These are phyloP conservation scores for Paratinospora sagittata DNA, from an alignment of 164 flowering plant genomes.

Conservation along the genomic window DNA sequence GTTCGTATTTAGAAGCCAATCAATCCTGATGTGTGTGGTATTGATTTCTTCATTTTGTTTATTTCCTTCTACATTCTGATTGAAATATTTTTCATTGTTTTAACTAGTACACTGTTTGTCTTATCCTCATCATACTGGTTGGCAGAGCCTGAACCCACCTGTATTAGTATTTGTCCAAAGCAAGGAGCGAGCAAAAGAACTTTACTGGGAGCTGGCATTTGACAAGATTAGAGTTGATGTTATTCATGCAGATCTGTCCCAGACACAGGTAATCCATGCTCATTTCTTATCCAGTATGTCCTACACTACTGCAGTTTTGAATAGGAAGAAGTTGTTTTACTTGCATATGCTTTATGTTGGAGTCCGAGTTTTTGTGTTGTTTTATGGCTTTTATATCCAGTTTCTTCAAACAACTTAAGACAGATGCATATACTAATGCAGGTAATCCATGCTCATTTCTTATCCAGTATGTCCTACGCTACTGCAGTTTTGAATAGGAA, in stretches of 20 bases:
- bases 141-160: conserved; percentile 88
- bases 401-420: background rate
- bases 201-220: conserved; percentile 63
- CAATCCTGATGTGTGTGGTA: background rate
- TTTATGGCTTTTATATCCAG: too few species aligned
- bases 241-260: conserved; percentile 79
- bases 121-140: conserved; percentile 11
- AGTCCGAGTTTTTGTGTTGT: too few species aligned
- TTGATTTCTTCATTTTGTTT: background rate
- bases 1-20: background rate
- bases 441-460: too few species aligned
- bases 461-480: too few species aligned
- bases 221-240: conserved; percentile 67
- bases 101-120: background rate
- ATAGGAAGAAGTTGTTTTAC: too few species aligned
- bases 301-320: too few species aligned
- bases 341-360: too few species aligned
- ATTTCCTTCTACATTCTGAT: background rate
- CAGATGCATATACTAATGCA: too few species aligned
- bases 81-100: background rate
- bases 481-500: too few species aligned
- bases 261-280: conserved; percentile 50
- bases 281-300: too few species aligned
- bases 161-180: conserved; percentile 90
- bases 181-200: conserved; percentile 92